Evolutionary conservation across 257 asterid species (phyloP).

Genomic region (Nicotiana undulata): DNA sequence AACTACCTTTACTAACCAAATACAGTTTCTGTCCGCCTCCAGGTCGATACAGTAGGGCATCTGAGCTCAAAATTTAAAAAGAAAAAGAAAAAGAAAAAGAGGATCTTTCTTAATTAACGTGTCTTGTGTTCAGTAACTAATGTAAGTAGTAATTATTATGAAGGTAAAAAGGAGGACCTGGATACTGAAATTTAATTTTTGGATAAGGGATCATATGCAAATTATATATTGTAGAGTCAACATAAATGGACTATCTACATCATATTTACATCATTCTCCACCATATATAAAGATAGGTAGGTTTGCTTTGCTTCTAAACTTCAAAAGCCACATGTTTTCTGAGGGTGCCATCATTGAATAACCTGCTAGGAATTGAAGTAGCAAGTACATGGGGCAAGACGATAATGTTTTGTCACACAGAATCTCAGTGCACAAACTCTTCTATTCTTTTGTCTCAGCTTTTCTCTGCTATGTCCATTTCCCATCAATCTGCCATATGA

Average conservation of each 20-base stretch:
- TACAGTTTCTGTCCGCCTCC: too few species aligned
- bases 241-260: not conserved
- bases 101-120: not conserved
- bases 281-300: not conserved
- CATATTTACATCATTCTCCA: slow-evolving; percentile 2
- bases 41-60: too few species aligned
- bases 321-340: not conserved
- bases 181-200: not conserved
- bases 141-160: not conserved
- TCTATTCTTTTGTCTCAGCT: not conserved
- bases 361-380: not conserved
- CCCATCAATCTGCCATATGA: not conserved
- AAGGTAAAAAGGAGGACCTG: not conserved
- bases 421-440: not conserved
- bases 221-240: not conserved
- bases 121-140: not conserved
- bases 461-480: not conserved
- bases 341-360: not conserved
- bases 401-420: not conserved
- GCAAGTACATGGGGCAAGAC: not conserved
- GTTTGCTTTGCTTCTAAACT: slow-evolving; percentile 2
- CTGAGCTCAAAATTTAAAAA: too few species aligned
- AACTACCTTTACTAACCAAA: not conserved
- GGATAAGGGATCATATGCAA: not conserved
- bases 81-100: not conserved